Conservation (phyloP, 1,284 basidiomycete genomes). For the Puccinia novopanici region DNA sequence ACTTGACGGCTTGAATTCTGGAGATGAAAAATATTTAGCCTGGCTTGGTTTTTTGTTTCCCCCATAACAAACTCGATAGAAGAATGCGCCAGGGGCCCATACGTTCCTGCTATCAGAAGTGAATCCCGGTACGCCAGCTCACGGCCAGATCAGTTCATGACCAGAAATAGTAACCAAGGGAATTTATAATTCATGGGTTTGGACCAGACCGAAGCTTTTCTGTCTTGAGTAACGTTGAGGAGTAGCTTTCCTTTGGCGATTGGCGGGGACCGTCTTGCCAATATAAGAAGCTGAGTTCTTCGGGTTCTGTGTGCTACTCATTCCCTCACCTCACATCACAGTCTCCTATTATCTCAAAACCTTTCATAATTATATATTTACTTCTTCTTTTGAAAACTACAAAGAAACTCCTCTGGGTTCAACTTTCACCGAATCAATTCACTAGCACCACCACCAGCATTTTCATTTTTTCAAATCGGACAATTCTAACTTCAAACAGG, state of each 20-base stretch:
- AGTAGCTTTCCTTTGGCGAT: background rate
- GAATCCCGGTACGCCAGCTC: too few relatives aligned
- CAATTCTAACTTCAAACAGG: background rate
- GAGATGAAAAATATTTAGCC: too few relatives aligned
- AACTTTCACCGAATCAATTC: background rate
- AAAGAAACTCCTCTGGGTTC: background rate
- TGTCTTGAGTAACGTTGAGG: background rate
- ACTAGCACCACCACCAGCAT: too few relatives aligned
- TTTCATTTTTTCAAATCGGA: background rate
- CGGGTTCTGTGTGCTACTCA: background rate
- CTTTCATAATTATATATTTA: background rate
- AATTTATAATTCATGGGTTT: background rate
- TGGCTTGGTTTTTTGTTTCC: too few relatives aligned
- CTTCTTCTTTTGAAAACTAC: background rate
- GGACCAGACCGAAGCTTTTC: background rate
- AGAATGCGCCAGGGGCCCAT: too few relatives aligned
- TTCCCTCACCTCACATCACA: background rate
- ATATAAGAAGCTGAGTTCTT: too few relatives aligned
- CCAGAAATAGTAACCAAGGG: background rate
- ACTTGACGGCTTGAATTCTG: too few relatives aligned
- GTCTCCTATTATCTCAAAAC: background rate
- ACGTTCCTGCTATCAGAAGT: too few relatives aligned
- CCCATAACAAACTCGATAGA: too few relatives aligned
- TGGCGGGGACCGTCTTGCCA: too few relatives aligned
- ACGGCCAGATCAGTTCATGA: background rate